A percentile compares a stretch with the other conserved stretches of the same genome.
phyloP scores from a whole-genome alignment of 805 yeast species.

The Candida dendrica region DNA sequence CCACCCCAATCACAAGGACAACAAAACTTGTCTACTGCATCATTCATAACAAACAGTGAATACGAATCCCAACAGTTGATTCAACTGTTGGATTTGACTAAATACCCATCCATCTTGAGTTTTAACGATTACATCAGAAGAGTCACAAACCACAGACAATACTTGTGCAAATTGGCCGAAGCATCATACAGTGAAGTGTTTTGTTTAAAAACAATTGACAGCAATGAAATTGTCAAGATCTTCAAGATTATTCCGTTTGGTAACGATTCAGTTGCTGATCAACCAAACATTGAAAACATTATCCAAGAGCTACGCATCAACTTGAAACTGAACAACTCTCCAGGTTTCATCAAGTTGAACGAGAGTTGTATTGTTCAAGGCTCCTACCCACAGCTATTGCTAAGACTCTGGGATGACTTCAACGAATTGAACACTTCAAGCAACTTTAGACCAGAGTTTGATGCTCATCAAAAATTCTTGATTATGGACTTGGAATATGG shows the following conservation, averaged over 20 bases:
- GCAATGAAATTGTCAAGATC: constrained; percentile 25
- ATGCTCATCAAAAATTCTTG: constrained; percentile 23
- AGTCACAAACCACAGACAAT: constrained; percentile 11
- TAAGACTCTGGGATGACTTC: constrained; percentile 39
- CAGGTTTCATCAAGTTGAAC: constrained; percentile 39
- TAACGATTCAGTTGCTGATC: constrained; percentile 28
- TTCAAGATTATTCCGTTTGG: constrained; percentile 51
- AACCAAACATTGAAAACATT: constrained; percentile 33
- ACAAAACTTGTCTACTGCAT: too few species aligned
- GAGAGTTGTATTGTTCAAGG: constrained; percentile 42
- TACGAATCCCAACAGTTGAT: constrained; percentile 25
- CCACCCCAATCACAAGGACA: background rate
- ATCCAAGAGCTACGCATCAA: constrained; percentile 42
- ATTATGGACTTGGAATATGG: constrained; percentile 32
- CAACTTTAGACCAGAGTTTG: constrained; percentile 33
- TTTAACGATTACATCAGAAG: constrained; percentile 23
- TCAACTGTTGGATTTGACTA: constrained; percentile 29
- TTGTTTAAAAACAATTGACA: constrained; percentile 18
- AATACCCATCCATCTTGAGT: constrained; percentile 22
- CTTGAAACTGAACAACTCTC: constrained; percentile 28
- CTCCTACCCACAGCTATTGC: constrained; percentile 29
- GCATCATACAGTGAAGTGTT: constrained; percentile 42
- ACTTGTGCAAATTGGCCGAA: constrained; percentile 34
- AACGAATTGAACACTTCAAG: constrained; percentile 20
- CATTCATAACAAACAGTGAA: constrained; percentile 25